Evolutionary conservation across 2,329 filamentous ascomycete species (phyloP), one percentile per base, ranked within the genome.

Genomic region (Colletotrichum lentis): DNA sequence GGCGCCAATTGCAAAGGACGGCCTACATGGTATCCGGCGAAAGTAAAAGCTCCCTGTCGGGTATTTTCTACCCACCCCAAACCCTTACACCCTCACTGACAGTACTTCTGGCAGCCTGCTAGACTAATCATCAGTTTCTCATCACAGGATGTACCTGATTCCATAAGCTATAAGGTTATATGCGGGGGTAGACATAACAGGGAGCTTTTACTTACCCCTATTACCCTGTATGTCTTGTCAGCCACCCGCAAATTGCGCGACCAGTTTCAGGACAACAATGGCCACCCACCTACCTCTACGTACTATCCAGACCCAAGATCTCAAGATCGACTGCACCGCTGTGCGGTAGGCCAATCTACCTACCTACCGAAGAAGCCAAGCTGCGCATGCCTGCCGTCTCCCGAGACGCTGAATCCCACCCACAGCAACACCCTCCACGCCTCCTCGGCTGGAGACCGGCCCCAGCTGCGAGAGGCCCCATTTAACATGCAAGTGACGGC

Each of bases 401-500:
- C 57, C 35, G 58, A 66, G 56, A 66, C 43, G 24, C 46, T 22
- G 44, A 64, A 66, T 66, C 56, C 50, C 55, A 53, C 62, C 37
- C 56, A 57, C 50, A 47, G 24, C 22, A 22, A 44, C 46, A 53
- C 46, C 53, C 53, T 52, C 54, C 35, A 37, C 18, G 50, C 53
- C 46, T 50, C 54, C 62, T 60, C 43, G 61, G 61, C n/a, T 41
- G 37, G 31, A 65, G 24, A 31, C 43, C 62, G 52, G 50, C 55
- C 8, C 62, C 54, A 64, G 62, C 62, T 56, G 55, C 50, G 47
- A 39, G 24, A 56, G 59, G 62, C 50, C 65, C 66, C 62, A 61
- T 44, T 65, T 59, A 61, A 60, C 66, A 69, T 66, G 66, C 66
- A 69, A 46, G 62, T 61, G 52, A 69, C 50, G 49, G 43, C 66